Conservation (phyloP, 1,139 yeast species). For the Candida sp. region DNA sequence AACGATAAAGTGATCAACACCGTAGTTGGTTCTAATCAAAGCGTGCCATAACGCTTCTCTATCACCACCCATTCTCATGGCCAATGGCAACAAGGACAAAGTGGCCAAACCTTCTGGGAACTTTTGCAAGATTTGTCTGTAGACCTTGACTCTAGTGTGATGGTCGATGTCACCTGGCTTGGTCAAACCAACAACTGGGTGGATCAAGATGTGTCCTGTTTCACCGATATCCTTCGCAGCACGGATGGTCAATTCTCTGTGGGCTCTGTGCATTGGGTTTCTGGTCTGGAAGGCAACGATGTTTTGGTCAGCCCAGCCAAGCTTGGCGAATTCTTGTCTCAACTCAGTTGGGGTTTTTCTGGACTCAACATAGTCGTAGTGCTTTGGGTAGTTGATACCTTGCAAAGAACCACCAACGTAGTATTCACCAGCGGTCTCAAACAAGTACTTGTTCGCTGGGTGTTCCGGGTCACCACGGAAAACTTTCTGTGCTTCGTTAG, state of each 20-base stretch:
- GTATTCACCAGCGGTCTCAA: slow-evolving; percentile 76
- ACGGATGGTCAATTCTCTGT: slow-evolving; percentile 92
- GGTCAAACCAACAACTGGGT: slow-evolving; percentile 97
- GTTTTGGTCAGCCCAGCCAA: slow-evolving; percentile 75
- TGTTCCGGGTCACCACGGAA: slow-evolving; percentile 98
- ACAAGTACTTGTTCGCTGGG: slow-evolving; percentile 84
- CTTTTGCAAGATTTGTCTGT: slow-evolving; percentile 88
- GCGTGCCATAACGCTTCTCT: slow-evolving; percentile 99
- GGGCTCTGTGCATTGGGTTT: slow-evolving; percentile 99
- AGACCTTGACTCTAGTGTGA: slow-evolving; percentile 95
- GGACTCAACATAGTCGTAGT: slow-evolving; percentile 87
- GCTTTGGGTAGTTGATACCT: slow-evolving; percentile 84
- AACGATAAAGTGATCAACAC: slow-evolving; percentile 96
- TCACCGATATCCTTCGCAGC: slow-evolving; percentile 70
- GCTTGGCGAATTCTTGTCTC: slow-evolving; percentile 77
- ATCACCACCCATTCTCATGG: slow-evolving; percentile 99
- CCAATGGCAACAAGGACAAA: slow-evolving; percentile 86
- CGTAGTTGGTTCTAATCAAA: slow-evolving; percentile 93
- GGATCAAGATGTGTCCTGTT: slow-evolving; percentile 76
- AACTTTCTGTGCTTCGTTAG: slow-evolving; percentile 78
- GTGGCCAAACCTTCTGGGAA: slow-evolving; percentile 96
- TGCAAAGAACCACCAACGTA: slow-evolving; percentile 90
- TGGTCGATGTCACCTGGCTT: slow-evolving; percentile 99
- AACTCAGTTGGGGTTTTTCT: slow-evolving; percentile 93
- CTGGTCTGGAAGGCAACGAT: slow-evolving; percentile 98